These are phyloP conservation scores for Tetrahymena borealis DNA, from an alignment of 73 alveolate genomes.

Conservation along the genomic window DNA sequence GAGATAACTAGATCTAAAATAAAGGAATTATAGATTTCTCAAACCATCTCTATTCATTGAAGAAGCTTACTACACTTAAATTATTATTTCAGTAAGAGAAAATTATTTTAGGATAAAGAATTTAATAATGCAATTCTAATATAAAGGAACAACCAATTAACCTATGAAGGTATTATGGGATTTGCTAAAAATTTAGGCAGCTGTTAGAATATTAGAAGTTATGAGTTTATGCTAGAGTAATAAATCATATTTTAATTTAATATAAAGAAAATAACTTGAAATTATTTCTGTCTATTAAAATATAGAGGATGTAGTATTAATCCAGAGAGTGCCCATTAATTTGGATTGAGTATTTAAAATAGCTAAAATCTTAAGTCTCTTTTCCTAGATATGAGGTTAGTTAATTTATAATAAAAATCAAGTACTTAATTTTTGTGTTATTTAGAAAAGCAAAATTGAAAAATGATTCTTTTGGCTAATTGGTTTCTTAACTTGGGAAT, in stretches of 20 bases:
- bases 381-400: background rate
- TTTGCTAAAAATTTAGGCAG: background rate
- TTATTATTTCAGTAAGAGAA: background rate
- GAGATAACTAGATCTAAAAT: background rate
- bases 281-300: too few species aligned
- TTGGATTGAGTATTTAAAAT: background rate
- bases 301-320: background rate
- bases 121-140: too few species aligned
- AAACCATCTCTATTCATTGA: background rate
- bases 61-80: background rate
- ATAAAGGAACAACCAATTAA: background rate
- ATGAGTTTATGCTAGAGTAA: background rate
- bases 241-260: background rate
- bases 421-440: background rate
- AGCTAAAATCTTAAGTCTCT: background rate
- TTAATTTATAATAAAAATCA: background rate
- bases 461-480: background rate
- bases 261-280: background rate
- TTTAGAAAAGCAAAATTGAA: background rate
- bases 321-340: background rate
- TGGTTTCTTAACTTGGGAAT: background rate
- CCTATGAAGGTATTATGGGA: background rate
- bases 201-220: background rate
- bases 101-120: background rate
- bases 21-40: background rate